A percentile compares a stretch with the other conserved stretches of the same genome.
phyloP scores from a whole-genome alignment of 768 basidiomycete species.

The Lactifluus piperatus region DNA sequence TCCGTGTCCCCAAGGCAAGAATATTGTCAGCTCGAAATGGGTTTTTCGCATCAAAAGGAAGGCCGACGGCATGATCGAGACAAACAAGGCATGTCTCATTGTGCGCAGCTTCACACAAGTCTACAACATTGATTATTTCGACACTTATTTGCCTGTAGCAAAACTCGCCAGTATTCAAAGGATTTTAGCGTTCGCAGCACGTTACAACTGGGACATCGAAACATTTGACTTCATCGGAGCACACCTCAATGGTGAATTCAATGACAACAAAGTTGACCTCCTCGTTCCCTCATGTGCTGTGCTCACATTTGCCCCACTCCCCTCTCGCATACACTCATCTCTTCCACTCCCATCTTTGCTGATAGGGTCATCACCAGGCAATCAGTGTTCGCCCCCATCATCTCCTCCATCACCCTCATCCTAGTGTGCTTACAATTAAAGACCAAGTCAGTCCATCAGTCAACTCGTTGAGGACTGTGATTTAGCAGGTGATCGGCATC shows the following conservation, averaged over 20 bases:
- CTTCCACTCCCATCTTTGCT: slow-evolving; percentile 10
- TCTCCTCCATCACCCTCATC: slow-evolving; percentile 46
- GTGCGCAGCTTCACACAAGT: slow-evolving; percentile 35
- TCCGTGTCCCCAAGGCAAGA: no score
- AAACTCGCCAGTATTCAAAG: no score
- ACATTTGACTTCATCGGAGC: not conserved
- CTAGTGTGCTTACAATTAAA: no score
- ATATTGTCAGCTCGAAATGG: slow-evolving; percentile 17
- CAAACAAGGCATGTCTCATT: slow-evolving; percentile 34
- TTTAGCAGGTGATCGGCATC: no score
- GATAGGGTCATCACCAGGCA: slow-evolving; percentile 5
- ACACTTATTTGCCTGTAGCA: no score
- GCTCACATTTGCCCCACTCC: no score
- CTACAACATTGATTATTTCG: slow-evolving; percentile 26
- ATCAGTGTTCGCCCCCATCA: slow-evolving; percentile 22
- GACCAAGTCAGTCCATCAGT: no score
- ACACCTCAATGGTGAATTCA: not conserved
- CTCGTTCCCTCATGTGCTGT: no score
- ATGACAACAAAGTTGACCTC: no score
- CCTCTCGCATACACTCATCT: no score
- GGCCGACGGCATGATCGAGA: slow-evolving; percentile 1
- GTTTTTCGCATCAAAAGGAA: slow-evolving; percentile 26
- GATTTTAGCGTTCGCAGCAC: slow-evolving; percentile 23
- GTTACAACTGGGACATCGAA: not conserved
- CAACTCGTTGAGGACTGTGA: no score